These are phyloP conservation scores for Geranium incanum DNA, from an alignment of 441 rosid genomes.

Conservation along the genomic window DNA sequence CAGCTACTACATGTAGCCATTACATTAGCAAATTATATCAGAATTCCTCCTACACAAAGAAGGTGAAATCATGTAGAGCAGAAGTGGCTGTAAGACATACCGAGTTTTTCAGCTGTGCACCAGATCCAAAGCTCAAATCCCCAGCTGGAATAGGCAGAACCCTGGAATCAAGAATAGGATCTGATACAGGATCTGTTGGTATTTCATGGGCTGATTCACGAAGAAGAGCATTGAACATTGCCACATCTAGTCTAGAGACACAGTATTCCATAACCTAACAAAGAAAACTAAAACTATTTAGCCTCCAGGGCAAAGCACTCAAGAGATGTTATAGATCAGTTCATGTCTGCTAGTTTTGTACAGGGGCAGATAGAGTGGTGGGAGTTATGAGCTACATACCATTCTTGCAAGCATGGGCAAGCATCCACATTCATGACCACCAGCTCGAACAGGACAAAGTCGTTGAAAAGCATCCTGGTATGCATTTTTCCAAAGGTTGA, in stretches of 20 bases:
- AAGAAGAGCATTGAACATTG: constrained; percentile 95
- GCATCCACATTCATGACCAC: constrained; percentile 92
- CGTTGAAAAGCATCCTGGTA: constrained; percentile 91
- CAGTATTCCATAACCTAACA: constrained; percentile 88
- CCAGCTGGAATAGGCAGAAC: constrained; percentile 87
- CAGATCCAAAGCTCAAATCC: constrained; percentile 83
- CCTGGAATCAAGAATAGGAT: constrained; percentile 69
- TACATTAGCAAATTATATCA: too few species aligned
- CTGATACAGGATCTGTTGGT: constrained; percentile 96
- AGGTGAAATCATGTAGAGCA: neutral
- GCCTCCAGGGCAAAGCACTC: constrained; percentile 4
- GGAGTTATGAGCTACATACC: constrained; percentile 36
- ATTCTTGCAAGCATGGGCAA: constrained; percentile 59
- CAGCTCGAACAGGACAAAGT: constrained; percentile 92
- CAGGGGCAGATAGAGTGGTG: constrained; percentile 4
- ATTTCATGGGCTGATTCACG: constrained; percentile 82
- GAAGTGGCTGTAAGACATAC: constrained; percentile 37
- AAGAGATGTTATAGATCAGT: neutral
- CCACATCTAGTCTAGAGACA: constrained; percentile 86
- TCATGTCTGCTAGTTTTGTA: too few species aligned
- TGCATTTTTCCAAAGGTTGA: constrained; percentile 86
- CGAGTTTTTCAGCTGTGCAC: constrained; percentile 83
- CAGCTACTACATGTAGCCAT: too few species aligned
- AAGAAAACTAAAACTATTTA: constrained; percentile 16
- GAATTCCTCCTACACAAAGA: neutral